Evolutionary conservation across 257 asterid species (phyloP), one percentile per base, ranked within the genome.

Genomic region (Galeopsis tetrahit): DNA sequence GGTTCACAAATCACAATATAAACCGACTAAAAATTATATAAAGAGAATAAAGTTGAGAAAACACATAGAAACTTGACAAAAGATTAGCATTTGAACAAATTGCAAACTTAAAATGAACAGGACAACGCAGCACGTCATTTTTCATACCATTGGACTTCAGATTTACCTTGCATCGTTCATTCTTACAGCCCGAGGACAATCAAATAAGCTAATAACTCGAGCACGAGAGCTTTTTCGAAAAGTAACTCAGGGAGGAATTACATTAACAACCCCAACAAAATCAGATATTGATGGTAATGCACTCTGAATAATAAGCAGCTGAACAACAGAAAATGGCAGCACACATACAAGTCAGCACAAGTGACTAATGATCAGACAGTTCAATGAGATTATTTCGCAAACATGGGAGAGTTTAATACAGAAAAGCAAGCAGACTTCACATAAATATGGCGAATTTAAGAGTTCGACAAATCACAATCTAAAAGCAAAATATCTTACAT

Each of bases 341-440:
- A 42, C n/a, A 8, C 5, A 15, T 35, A 17, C 17, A 68, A 36
- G 52, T 35, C 9, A 38, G 35, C 9, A 46, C 63, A 51, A 51
- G 52, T 38, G 35, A 49, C 9, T 11, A 33, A 1, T 11, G 46
- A 21, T 21, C 28, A 60, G 72, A 68, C 34, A 15, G 63, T 15
- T 15, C 17, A 36, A 53, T 6, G 53, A 10, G 15, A 39, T 40
- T 21, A 28, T 40, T 70, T 70, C 46, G 44, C 66, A 28, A 38
- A 28, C 66, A 55, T 36, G 36, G 15, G 43, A 51, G 2, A 57
- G 33, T 55, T 34, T 9, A 38, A 68, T n/a, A 9, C 38, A 52
- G 70, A 68, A 17, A 28, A 38, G 51, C 49, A 60, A 44, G 17
- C 33, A 59, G 48, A 60, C 10, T 58, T 33, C 60, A 10, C n/a